A percentile compares a stretch with the other conserved stretches of the same genome.
phyloP scores from a whole-genome alignment of 1,139 yeast species.

The Nadsonia starkeyi-henricii region DNA sequence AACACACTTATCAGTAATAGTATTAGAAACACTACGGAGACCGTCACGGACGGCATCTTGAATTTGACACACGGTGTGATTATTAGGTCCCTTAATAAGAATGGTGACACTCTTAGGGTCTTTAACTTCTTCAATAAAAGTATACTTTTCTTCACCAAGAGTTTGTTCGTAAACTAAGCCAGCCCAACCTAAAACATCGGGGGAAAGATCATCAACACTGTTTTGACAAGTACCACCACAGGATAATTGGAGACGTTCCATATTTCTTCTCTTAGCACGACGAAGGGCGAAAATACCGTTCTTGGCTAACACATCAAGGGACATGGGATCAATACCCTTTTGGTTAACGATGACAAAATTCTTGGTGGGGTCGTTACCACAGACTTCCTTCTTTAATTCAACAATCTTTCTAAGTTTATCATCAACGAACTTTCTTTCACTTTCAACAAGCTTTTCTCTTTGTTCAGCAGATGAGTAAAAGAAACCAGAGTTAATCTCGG shows the following conservation, averaged over 20 bases:
- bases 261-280: conserved; percentile 96
- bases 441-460: conserved; percentile 85
- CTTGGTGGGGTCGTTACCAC: conserved; percentile 56
- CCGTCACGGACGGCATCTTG: conserved; percentile 98
- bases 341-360: conserved; percentile 95
- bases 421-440: conserved; percentile 90
- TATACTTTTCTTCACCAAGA: conserved; percentile 94
- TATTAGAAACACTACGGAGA: conserved; percentile 84
- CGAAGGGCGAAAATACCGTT: conserved; percentile 88
- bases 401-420: conserved; percentile 83
- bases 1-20: conserved; percentile 67
- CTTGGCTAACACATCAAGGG: conserved; percentile 84
- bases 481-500: conserved; percentile 94
- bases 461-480: conserved; percentile 93
- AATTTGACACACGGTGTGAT: conserved; percentile 77
- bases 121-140: conserved; percentile 83
- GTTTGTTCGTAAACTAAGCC: conserved; percentile 87
- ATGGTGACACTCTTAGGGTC: conserved; percentile 89
- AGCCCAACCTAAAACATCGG: conserved; percentile 74
- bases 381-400: conserved; percentile 83
- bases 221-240: conserved; percentile 98
- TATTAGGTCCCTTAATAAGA: conserved; percentile 84
- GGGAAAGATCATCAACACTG: conserved; percentile 86
- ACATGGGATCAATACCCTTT: conserved; percentile 98
- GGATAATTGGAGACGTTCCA: conserved; percentile 94